phyloP scores from a whole-genome alignment of 78 protist species.

The slime mould (Dictyostelium discoideum) region DNA sequence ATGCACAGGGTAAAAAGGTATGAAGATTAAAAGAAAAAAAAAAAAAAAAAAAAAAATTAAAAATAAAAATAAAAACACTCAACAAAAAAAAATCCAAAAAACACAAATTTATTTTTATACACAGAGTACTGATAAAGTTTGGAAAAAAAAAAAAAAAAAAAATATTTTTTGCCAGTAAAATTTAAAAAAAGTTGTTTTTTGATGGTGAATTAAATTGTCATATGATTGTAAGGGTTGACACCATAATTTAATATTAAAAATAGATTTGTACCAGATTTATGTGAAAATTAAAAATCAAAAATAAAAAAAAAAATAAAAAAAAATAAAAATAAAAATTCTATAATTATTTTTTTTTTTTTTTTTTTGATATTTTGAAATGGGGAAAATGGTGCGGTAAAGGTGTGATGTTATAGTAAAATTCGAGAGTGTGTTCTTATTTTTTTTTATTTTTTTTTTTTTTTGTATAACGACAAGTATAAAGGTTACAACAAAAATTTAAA shows the following conservation, averaged over 20 bases:
- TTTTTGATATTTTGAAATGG: background rate
- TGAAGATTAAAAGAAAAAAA: background rate
- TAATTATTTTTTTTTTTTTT: too few relatives aligned
- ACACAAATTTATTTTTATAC: background rate
- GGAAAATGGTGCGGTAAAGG: background rate
- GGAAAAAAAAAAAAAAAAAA: background rate
- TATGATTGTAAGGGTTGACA: background rate
- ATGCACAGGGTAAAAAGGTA: background rate
- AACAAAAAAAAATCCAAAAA: too few relatives aligned
- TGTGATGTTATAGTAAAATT: background rate
- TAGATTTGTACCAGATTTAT: background rate
- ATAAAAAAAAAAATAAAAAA: too few relatives aligned
- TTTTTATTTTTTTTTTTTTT: too few relatives aligned
- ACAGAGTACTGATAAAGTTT: background rate
- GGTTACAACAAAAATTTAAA: background rate
- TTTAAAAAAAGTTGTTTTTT: too few relatives aligned
- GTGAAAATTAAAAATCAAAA: background rate
- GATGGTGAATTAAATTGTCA: background rate
- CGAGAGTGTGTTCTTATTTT: background rate
- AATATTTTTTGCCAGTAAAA: background rate
- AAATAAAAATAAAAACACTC: background rate
- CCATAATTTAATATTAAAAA: background rate
- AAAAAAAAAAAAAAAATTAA: too few relatives aligned
- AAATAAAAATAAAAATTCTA: too few relatives aligned
- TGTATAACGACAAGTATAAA: background rate